Evolutionary conservation across 1,284 basidiomycete genomes (phyloP).

Genomic region (Fomitopsis palustris): DNA sequence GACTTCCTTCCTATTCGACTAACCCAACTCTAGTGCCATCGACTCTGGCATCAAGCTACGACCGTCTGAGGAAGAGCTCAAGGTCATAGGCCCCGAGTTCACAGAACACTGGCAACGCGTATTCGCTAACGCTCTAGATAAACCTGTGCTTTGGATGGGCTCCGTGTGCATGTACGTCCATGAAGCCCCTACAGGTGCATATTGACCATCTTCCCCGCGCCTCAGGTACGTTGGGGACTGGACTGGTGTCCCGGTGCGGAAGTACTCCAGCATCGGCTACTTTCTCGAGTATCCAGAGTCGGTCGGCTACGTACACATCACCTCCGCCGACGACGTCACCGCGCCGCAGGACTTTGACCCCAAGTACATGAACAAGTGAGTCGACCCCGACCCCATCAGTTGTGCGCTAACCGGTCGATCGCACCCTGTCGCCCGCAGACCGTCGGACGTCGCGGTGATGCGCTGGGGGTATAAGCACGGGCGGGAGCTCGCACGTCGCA

Average conservation of each 20-base stretch:
- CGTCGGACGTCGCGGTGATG: slow-evolving; percentile 38
- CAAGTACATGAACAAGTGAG: slow-evolving; percentile 19
- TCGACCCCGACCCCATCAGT: slow-evolving; percentile 28
- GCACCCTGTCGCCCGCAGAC: slow-evolving; percentile 5
- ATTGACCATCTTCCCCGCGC: neutral
- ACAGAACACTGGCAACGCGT: slow-evolving; percentile 38
- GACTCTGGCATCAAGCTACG: slow-evolving; percentile 49
- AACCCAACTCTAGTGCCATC: slow-evolving; percentile 29
- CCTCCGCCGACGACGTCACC: slow-evolving; percentile 32
- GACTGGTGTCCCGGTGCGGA: slow-evolving; percentile 20
- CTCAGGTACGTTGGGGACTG: slow-evolving; percentile 29
- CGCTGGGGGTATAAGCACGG: slow-evolving; percentile 32
- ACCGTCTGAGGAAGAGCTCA: slow-evolving; percentile 40
- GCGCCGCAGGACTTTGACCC: slow-evolving; percentile 34
- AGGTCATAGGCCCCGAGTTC: slow-evolving; percentile 42
- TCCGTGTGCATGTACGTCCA: slow-evolving; percentile 21
- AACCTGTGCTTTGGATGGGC: slow-evolving; percentile 41
- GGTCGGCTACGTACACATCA: slow-evolving; percentile 40
- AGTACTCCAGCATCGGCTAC: slow-evolving; percentile 31
- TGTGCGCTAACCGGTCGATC: slow-evolving; percentile 14
- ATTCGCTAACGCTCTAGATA: slow-evolving; percentile 44
- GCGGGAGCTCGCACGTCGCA: slow-evolving; percentile 33
- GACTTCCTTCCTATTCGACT: neutral
- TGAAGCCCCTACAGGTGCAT: neutral
- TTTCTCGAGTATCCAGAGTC: slow-evolving; percentile 24